Evolutionary conservation across 75 land plant species (phyloP).

Genomic region (Larix kaempferi): DNA sequence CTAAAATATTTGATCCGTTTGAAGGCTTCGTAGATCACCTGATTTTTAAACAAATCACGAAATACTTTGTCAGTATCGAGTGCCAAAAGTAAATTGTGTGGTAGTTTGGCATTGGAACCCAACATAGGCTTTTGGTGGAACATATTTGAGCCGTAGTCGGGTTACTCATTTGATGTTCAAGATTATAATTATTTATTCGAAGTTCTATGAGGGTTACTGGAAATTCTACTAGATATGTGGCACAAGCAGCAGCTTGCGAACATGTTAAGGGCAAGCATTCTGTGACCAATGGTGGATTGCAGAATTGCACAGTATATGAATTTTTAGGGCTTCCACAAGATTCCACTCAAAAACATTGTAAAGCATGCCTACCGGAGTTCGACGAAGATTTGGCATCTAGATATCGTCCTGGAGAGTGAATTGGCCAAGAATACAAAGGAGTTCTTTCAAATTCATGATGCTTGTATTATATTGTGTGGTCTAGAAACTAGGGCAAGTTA

Average conservation of each 20-base stretch:
- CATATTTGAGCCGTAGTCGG: background rate
- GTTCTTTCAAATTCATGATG: slow-evolving; percentile 9
- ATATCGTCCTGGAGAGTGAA: background rate
- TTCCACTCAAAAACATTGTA: background rate
- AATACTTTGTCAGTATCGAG: no score
- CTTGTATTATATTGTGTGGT: slow-evolving; percentile 1
- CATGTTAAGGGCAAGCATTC: background rate
- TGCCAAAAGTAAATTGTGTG: background rate
- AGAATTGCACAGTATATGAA: background rate
- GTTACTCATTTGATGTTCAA: background rate
- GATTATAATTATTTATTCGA: no score
- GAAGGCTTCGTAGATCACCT: no score
- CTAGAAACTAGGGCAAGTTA: slow-evolving; percentile 3
- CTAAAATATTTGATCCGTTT: no score
- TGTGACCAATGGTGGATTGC: background rate
- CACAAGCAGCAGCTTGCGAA: background rate
- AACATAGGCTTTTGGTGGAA: background rate
- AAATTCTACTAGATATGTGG: background rate
- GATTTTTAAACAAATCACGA: no score
- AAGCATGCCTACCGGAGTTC: slow-evolving; percentile 8
- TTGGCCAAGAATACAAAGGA: background rate
- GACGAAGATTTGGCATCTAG: slow-evolving; percentile 9
- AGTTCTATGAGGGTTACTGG: background rate
- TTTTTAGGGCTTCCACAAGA: slow-evolving; percentile 6
- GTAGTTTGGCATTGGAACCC: background rate